Evolutionary conservation across 805 yeast genomes (phyloP).

Genomic region (Lipomyces mesembrius): DNA sequence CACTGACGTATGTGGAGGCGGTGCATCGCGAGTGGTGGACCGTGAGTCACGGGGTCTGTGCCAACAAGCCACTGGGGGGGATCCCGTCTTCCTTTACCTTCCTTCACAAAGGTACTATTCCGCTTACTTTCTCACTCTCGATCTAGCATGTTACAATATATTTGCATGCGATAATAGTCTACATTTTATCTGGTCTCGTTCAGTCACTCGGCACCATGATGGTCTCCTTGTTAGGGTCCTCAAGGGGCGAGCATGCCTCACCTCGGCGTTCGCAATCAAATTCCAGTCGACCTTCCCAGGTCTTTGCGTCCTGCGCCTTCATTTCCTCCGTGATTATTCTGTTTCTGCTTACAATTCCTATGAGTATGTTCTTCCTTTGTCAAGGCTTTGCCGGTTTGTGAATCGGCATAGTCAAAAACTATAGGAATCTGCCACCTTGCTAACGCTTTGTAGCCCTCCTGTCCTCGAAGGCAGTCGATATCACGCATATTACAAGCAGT

Average conservation of each 20-base stretch:
- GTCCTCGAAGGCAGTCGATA: background rate
- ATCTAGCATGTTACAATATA: background rate
- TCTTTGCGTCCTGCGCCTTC: conserved; percentile 12
- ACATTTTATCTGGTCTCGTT: background rate
- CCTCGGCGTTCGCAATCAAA: background rate
- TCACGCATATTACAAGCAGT: background rate
- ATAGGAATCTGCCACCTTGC: background rate
- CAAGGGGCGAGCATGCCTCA: background rate
- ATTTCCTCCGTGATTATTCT: conserved; percentile 11
- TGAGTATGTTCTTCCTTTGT: conserved; percentile 6
- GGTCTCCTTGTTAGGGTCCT: background rate
- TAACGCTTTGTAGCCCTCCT: background rate
- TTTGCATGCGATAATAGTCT: background rate
- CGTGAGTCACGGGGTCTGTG: background rate
- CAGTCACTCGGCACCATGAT: background rate
- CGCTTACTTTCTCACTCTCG: background rate
- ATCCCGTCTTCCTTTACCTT: background rate
- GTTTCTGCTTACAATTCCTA: conserved; percentile 13
- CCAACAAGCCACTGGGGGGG: no score
- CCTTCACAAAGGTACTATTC: background rate
- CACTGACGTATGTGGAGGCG: background rate
- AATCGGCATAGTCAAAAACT: background rate
- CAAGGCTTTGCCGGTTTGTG: background rate
- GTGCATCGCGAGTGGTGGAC: background rate
- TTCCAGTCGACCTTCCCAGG: background rate